Conservation (phyloP, 495 filamentous ascomycete species). For the Penicillium crystallinum region DNA sequence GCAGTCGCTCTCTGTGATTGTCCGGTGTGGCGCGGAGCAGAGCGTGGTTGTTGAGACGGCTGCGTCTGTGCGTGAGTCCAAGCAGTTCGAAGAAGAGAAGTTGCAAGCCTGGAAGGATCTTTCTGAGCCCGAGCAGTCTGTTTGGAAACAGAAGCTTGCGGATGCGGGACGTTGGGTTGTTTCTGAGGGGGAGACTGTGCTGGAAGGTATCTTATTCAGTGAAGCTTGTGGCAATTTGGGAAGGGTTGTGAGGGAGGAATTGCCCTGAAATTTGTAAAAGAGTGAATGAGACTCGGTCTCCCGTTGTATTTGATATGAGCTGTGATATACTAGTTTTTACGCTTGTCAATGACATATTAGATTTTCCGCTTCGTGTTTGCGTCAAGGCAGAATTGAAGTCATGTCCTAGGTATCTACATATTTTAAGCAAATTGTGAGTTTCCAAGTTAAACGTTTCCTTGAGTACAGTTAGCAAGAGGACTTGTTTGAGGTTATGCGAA, state of each 20-base stretch:
- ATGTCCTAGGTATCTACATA: background rate
- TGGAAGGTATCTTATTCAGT: conserved; percentile 71
- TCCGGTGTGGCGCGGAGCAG: conserved; percentile 21
- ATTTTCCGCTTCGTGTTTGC: background rate
- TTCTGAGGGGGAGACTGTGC: conserved; percentile 64
- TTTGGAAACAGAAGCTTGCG: conserved; percentile 65
- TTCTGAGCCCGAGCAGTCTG: conserved; percentile 46
- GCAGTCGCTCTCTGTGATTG: conserved; percentile 20
- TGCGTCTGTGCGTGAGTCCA: background rate
- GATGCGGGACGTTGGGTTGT: conserved; percentile 69
- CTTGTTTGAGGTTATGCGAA: background rate
- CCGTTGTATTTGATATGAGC: conserved; percentile 2
- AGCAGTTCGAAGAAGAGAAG: conserved; percentile 21
- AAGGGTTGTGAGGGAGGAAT: conserved; percentile 33
- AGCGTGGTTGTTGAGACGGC: conserved; percentile 23
- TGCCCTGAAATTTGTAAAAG: conserved; percentile 9
- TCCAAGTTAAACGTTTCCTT: background rate
- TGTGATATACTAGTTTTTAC: conserved; percentile 2
- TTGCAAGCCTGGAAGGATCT: conserved; percentile 65
- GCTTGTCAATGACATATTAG: conserved; percentile 4
- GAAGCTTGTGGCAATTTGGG: conserved; percentile 57
- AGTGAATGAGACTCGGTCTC: background rate
- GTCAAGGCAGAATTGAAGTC: background rate
- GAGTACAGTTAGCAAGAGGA: background rate
- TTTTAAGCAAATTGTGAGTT: background rate